Evolutionary conservation across 2,329 filamentous ascomycete species (phyloP).

Genomic region (Hypoxylon sp.): DNA sequence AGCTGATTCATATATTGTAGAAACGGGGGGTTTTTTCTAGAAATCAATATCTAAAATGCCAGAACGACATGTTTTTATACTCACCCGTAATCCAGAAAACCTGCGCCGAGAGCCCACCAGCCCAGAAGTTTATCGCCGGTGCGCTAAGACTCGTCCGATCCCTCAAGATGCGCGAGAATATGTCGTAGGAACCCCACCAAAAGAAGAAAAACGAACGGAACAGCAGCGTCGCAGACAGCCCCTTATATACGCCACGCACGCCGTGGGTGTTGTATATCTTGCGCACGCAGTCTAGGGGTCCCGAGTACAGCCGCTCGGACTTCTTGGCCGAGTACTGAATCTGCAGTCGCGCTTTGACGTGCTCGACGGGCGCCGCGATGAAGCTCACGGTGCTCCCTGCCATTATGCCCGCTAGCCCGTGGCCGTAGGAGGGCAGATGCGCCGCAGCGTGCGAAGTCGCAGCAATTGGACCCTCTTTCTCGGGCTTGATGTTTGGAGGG

Average conservation of each 20-base stretch:
- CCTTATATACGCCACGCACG: slow-evolving; percentile 85
- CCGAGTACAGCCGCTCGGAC: slow-evolving; percentile 82
- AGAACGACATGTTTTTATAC: too few relatives aligned
- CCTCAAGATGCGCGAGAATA: slow-evolving; percentile 79
- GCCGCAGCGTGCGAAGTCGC: slow-evolving; percentile 55
- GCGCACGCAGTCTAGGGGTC: slow-evolving; percentile 85
- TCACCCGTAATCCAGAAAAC: slow-evolving; percentile 85
- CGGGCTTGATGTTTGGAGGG: slow-evolving; percentile 55
- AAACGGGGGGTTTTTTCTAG: too few relatives aligned
- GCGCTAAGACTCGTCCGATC: slow-evolving; percentile 78
- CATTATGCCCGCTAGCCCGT: slow-evolving; percentile 88
- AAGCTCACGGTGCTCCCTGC: slow-evolving; percentile 93
- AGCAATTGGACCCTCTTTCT: slow-evolving; percentile 52
- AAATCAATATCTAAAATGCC: too few relatives aligned
- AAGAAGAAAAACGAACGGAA: slow-evolving; percentile 97
- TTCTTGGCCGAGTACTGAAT: slow-evolving; percentile 91
- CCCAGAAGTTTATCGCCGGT: slow-evolving; percentile 96
- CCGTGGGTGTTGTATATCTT: slow-evolving; percentile 83
- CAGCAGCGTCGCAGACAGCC: slow-evolving; percentile 85
- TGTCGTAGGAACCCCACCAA: slow-evolving; percentile 97
- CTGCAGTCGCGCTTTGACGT: slow-evolving; percentile 93
- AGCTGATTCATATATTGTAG: too few relatives aligned
- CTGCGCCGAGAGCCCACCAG: slow-evolving; percentile 92
- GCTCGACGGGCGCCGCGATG: slow-evolving; percentile 93
- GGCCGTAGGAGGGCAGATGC: slow-evolving; percentile 80